These are phyloP conservation scores for Populus hybrid DNA, from an alignment of 441 rosid species.

Conservation along the genomic window DNA sequence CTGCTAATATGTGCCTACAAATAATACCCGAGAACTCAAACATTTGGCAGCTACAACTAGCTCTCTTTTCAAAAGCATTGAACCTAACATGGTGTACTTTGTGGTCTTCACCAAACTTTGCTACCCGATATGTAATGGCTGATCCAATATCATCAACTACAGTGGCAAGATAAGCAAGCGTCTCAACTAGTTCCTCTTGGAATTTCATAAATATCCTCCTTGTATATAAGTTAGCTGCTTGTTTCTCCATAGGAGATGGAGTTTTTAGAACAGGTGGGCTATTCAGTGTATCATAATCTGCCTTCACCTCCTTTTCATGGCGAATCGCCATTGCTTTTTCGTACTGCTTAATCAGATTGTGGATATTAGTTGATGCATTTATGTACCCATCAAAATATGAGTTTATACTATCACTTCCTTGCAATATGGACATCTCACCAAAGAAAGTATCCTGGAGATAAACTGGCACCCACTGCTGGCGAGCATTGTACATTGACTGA, in stretches of 20 bases:
- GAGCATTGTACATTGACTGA: conserved; percentile 51
- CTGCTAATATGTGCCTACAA: conserved; percentile 78
- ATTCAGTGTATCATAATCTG: conserved; percentile 71
- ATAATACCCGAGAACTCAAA: conserved; percentile 77
- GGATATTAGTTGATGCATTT: conserved; percentile 58
- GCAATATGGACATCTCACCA: conserved; percentile 61
- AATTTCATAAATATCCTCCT: conserved; percentile 64
- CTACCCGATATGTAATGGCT: conserved; percentile 55
- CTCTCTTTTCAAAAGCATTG: conserved; percentile 64
- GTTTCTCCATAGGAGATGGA: conserved; percentile 93
- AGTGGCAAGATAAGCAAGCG: conserved; percentile 66
- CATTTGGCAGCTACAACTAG: conserved; percentile 83
- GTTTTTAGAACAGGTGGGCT: conserved; percentile 55
- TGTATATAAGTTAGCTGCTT: conserved; percentile 71
- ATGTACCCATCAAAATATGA: conserved; percentile 78
- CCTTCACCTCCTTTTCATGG: conserved; percentile 70
- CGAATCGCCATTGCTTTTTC: conserved; percentile 67
- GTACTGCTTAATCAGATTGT: conserved; percentile 61
- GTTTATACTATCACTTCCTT: conserved; percentile 57
- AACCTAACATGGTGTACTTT: conserved; percentile 57
- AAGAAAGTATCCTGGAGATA: conserved; percentile 70
- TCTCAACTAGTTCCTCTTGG: conserved; percentile 85
- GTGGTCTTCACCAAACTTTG: conserved; percentile 72
- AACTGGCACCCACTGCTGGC: conserved; percentile 74
- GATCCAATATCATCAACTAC: conserved; percentile 57